Evolutionary conservation across 768 basidiomycete genomes (phyloP).

Genomic region (Scleroderma bovista): DNA sequence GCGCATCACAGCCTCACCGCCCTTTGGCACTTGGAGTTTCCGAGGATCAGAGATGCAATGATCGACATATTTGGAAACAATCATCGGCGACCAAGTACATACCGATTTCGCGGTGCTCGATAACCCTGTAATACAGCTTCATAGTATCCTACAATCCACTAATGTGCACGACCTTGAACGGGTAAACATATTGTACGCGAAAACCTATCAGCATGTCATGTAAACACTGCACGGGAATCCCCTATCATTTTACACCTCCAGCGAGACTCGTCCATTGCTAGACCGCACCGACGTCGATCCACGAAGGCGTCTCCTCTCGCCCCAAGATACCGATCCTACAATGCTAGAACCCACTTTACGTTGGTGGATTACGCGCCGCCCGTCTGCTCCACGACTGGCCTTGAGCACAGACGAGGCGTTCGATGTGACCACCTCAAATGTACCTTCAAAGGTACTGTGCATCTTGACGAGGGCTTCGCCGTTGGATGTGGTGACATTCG

Average conservation of each 20-base stretch:
- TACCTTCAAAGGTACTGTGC: conserved; percentile 36
- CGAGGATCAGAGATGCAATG: no score
- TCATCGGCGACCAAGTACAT: no score
- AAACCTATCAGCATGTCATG: conserved; percentile 7
- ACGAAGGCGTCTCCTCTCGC: neutral
- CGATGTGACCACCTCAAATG: conserved; percentile 27
- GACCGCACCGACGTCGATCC: conserved; percentile 10
- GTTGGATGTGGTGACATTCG: conserved; percentile 33
- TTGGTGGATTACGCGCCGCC: conserved; percentile 16
- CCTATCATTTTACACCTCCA: conserved; percentile 14
- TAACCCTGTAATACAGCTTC: no score
- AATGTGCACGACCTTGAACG: no score
- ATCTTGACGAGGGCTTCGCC: conserved; percentile 18
- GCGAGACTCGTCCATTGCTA: conserved; percentile 17
- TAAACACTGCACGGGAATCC: neutral
- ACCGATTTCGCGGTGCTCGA: no score
- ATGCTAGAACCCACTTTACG: neutral
- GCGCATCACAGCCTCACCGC: no score
- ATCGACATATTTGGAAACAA: no score
- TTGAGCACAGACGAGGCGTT: conserved; percentile 3
- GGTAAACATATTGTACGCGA: no score
- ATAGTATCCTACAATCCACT: no score
- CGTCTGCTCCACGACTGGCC: conserved; percentile 5
- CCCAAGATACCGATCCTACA: conserved; percentile 18
- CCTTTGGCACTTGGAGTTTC: no score